phyloP scores from a whole-genome alignment of 2,329 filamentous ascomycete species.

The Penicillium sp. region DNA sequence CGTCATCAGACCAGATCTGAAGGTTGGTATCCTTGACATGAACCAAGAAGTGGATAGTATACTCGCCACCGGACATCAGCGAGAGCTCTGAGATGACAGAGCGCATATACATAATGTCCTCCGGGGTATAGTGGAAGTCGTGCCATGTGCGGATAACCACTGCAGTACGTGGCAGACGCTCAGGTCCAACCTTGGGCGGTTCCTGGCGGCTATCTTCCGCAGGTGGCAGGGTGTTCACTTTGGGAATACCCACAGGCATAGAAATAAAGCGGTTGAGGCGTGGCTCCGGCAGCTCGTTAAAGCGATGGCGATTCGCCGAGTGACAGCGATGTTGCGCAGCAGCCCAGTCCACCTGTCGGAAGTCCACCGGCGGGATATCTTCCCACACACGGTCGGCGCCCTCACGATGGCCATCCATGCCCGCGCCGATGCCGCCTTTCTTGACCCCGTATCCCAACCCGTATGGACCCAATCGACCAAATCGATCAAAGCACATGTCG shows the following conservation, averaged over 20 bases:
- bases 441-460: conserved; percentile 80
- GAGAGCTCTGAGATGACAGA: conserved; percentile 77
- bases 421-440: conserved; percentile 78
- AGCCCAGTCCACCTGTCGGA: conserved; percentile 72
- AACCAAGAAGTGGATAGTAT: conserved; percentile 76
- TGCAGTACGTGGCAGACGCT: conserved; percentile 59
- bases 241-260: conserved; percentile 33
- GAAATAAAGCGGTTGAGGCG: conserved; percentile 35
- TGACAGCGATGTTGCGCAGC: conserved; percentile 73
- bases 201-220: conserved; percentile 20
- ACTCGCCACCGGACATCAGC: conserved; percentile 76
- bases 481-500: conserved; percentile 90
- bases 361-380: conserved; percentile 70
- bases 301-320: conserved; percentile 67
- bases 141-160: conserved; percentile 78
- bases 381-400: conserved; percentile 79
- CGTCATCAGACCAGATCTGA: conserved; percentile 77
- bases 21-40: conserved; percentile 78
- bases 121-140: conserved; percentile 73
- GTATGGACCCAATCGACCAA: conserved; percentile 83
- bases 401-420: conserved; percentile 77
- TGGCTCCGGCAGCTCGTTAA: conserved; percentile 47
- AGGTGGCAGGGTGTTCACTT: conserved; percentile 17
- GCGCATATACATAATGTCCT: conserved; percentile 76
- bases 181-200: conserved; percentile 20